Conservation (phyloP, 2,329 filamentous ascomycete genomes). For the Trichoderma endophyticum region DNA sequence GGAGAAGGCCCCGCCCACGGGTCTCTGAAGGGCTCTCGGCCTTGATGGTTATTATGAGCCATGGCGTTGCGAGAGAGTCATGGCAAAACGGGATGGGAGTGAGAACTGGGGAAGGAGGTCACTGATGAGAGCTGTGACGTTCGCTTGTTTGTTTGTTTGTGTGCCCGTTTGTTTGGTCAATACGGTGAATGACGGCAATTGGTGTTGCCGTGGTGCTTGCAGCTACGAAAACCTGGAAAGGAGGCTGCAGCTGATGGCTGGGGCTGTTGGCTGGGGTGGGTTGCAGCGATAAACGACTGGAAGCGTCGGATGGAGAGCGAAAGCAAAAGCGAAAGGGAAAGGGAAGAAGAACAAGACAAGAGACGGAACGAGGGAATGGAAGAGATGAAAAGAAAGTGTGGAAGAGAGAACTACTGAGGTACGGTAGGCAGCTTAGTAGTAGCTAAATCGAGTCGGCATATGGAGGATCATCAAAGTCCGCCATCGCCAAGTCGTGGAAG, state of each 20-base stretch:
- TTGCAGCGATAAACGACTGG: background rate
- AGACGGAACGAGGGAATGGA: background rate
- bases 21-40: constrained; percentile 29
- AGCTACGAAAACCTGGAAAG: background rate
- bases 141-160: background rate
- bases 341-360: background rate
- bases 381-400: background rate
- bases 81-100: constrained; percentile 22
- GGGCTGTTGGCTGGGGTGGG: background rate
- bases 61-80: constrained; percentile 27
- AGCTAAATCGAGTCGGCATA: background rate
- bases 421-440: background rate
- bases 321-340: background rate
- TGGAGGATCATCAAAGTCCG: background rate
- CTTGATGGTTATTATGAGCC: constrained; percentile 31
- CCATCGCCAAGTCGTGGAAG: background rate
- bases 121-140: background rate
- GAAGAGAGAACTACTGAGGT: background rate
- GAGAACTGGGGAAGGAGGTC: background rate
- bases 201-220: background rate
- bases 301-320: background rate
- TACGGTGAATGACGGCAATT: background rate
- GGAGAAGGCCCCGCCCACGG: constrained; percentile 20
- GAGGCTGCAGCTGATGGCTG: background rate
- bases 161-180: background rate